phyloP scores from a whole-genome alignment of 2,329 filamentous ascomycete genomes.

The Phialophora chinensis region DNA sequence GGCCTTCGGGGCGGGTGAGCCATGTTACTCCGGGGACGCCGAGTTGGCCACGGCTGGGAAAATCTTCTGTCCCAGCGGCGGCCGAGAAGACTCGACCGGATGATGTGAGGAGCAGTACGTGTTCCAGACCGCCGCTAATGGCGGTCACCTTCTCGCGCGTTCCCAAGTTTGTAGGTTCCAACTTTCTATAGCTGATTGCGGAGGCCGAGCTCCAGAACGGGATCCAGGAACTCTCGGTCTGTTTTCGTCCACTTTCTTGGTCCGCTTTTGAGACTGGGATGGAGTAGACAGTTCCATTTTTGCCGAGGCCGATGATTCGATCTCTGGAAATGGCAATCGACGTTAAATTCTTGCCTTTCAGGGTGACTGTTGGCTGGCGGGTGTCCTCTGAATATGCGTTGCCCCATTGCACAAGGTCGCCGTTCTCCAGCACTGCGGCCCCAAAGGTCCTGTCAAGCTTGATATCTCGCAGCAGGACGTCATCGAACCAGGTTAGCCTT shows the following conservation, averaged over 20 bases:
- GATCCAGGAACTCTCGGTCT: conserved; percentile 71
- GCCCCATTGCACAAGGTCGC: conserved; percentile 93
- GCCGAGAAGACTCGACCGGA: conserved; percentile 85
- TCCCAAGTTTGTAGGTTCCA: conserved; percentile 68
- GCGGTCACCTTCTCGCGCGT: conserved; percentile 76
- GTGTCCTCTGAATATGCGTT: conserved; percentile 71
- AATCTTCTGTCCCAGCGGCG: conserved; percentile 78
- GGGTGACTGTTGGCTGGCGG: conserved; percentile 69
- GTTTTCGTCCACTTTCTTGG: conserved; percentile 69
- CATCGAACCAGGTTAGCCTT: conserved; percentile 81
- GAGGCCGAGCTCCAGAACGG: conserved; percentile 71
- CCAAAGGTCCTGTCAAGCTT: conserved; percentile 84
- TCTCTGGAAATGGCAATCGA: conserved; percentile 80
- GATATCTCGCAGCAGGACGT: conserved; percentile 80
- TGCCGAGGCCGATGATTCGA: conserved; percentile 78
- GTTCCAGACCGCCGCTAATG: conserved; percentile 80
- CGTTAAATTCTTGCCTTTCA: conserved; percentile 79
- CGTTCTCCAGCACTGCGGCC: conserved; percentile 83
- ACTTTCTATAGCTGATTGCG: conserved; percentile 71
- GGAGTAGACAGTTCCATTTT: conserved; percentile 80
- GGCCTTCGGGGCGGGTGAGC: conserved; percentile 74
- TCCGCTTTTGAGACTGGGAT: conserved; percentile 77
- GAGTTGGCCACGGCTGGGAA: conserved; percentile 82
- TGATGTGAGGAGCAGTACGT: conserved; percentile 83
- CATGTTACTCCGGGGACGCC: conserved; percentile 84